phyloP scores from a whole-genome alignment of 140 eudicot genomes.

The Senecio squalidus region DNA sequence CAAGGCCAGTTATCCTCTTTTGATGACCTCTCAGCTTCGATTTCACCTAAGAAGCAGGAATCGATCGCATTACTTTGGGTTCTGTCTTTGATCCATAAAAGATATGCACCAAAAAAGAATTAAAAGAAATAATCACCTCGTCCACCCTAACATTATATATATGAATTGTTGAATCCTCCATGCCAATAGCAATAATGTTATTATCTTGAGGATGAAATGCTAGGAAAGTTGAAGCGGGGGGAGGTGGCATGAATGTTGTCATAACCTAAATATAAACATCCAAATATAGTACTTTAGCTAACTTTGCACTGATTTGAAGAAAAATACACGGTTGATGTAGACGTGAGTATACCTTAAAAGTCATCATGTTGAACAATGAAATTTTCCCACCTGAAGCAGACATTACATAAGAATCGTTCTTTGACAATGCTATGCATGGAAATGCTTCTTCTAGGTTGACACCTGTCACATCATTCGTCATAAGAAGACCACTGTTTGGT shows the following conservation, averaged over 20 bases:
- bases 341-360: conserved; percentile 52
- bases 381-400: conserved; percentile 92
- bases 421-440: conserved; percentile 85
- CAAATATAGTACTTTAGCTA: not conserved
- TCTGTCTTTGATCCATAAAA: not conserved
- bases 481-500: conserved; percentile 75
- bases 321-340: not conserved
- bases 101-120: not conserved
- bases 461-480: conserved; percentile 75
- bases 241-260: conserved; percentile 94
- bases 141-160: conserved; percentile 78
- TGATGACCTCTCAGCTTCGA: conserved; percentile 83
- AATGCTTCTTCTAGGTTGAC: conserved; percentile 76
- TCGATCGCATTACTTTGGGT: not conserved
- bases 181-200: conserved; percentile 83
- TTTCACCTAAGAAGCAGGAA: conserved; percentile 49
- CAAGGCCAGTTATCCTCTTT: conserved; percentile 75
- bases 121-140: conserved; percentile 46
- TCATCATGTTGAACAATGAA: conserved; percentile 82
- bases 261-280: conserved; percentile 46
- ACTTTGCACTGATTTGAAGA: not conserved
- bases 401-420: conserved; percentile 88
- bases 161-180: conserved; percentile 91
- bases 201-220: conserved; percentile 95
- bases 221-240: conserved; percentile 78